These are phyloP conservation scores for Castanea crenata DNA, from an alignment of 306 rosid species.

Conservation along the genomic window DNA sequence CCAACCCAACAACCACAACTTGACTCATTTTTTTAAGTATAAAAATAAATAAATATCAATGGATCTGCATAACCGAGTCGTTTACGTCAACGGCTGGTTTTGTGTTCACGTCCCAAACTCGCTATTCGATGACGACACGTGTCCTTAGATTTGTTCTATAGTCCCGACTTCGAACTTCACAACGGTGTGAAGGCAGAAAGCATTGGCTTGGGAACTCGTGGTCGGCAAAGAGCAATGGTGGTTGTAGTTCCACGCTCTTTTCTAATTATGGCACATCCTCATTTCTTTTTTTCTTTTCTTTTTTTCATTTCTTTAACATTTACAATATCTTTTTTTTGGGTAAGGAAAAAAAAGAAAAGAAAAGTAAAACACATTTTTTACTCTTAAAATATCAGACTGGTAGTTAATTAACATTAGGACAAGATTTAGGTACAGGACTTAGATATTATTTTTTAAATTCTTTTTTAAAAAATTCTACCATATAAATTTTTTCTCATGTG, in stretches of 20 bases:
- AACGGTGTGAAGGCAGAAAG: neutral
- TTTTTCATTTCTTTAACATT: neutral
- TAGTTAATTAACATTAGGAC: too few relatives aligned
- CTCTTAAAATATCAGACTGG: too few relatives aligned
- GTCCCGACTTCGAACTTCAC: neutral
- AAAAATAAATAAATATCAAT: constrained; percentile 17
- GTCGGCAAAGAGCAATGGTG: neutral
- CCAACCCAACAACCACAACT: constrained; percentile 14
- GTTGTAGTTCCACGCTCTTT: neutral
- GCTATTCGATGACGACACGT: constrained; percentile 13
- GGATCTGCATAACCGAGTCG: constrained; percentile 24
- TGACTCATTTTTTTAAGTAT: too few relatives aligned
- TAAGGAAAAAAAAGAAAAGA: too few relatives aligned
- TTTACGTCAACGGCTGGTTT: neutral
- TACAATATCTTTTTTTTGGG: neutral
- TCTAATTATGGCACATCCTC: neutral
- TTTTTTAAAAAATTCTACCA: too few relatives aligned
- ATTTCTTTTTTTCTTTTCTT: neutral
- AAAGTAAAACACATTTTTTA: too few relatives aligned
- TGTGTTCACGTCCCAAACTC: neutral
- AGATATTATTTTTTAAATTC: too few relatives aligned
- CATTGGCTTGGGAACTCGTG: neutral
- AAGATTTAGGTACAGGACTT: too few relatives aligned
- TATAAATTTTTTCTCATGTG: too few relatives aligned
- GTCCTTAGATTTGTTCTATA: neutral